Evolutionary conservation across 495 filamentous ascomycete genomes (phyloP), one percentile per base, ranked within the genome.

Genomic region (Extremus antarcticus): DNA sequence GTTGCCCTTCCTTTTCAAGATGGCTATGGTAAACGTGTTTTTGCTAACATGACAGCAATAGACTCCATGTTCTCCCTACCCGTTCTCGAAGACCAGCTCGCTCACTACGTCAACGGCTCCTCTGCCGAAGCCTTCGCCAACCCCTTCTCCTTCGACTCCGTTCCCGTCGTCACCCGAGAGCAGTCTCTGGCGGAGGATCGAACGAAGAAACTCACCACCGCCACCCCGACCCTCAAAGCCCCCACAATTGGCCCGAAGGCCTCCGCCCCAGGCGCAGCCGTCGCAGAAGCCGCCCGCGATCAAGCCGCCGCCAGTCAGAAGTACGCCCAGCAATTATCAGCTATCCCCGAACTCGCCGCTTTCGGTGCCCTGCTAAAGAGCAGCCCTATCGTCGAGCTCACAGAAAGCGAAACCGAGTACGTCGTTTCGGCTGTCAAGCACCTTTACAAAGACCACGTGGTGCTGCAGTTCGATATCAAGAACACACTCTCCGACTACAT

Each of bases 321-420:
- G 68, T 90, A 95, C 62, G 81, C 86, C 45, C 80, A 89, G 68
- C 81, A 94, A 67, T 76, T 99, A n/a, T 76, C 87, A 71, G 76
- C 82, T 58, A 88, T 95, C 58, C 89, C 91, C 45, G 90, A 97
- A 67, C 77, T 97, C 72, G 86, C 85, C 66, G 79, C 82, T 40
- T 95, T 94, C 66, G 94, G 94, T 58, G 74, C 74, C 50, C 76
- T 97, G 22, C 84, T 97, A 72, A 96, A 94, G 67, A 95, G 90
- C 17, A 94, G 88, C 40, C 66, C 79, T 21, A 72, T 85, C 47
- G 86, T 94, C 43, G 91, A 95, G 69, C 79, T 99, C 25, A 95
- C 92, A 21, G 92, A 99, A 69, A 86, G 87, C 57, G 92, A 97
- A 70, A 96, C 92, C 16, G 92, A 99, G 71, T 99, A 99, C 62